Evolutionary conservation across 2,329 filamentous ascomycete species (phyloP), one percentile per base, ranked within the genome.

Genomic region (Ophiostoma australiae): DNA sequence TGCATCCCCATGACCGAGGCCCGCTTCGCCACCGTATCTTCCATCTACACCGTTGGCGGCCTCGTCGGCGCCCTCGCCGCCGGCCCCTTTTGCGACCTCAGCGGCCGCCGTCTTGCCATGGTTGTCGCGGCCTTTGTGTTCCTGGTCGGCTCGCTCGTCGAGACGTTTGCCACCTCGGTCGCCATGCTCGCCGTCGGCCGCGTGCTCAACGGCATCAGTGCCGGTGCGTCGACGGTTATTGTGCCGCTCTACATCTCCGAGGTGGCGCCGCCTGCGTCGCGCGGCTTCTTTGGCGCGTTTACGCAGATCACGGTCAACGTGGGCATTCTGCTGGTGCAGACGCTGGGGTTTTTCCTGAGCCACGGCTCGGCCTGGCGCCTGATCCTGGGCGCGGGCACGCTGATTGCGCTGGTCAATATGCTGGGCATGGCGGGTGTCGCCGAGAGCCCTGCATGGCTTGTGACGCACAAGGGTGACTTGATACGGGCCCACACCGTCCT

Each of bases 201-300:
- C 31, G 82, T 97, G 31, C 78, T 98, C 17, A 90, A 91, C 10
- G 95, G 95, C 13, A 78, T 97, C 1, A 94, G 92, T 7, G 93
- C 93, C 6, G 95, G 95, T 31, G 92, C 93, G 2, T 88, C 93
- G 1, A 94, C 95, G 2, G 95, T 99, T 27, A 92, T 97, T 48
- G 93, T 96, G 2, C 95, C 95, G 0, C 87, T 99, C 27, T 99
- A 97, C 82, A 93, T 99, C 75, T 94, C 93, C 66, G 95, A 99
- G 80, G 87, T 97, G 35, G 90, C 94, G 0, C 95, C 94, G 4
- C 88, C 88, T 0, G 82, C 84, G 20, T 86, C 90, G 74, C 87
- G 89, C 70, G 94, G 93, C 5, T 88, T 97, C 73, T 98, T 97
- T 77, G 88, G 88, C 15, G 85, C 87, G 70, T 90, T 96, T 80